Evolutionary conservation across 192 early-diverging fungal species (phyloP), one percentile per base, ranked within the genome.

Genomic region (Bifiguratus adelaidae): DNA sequence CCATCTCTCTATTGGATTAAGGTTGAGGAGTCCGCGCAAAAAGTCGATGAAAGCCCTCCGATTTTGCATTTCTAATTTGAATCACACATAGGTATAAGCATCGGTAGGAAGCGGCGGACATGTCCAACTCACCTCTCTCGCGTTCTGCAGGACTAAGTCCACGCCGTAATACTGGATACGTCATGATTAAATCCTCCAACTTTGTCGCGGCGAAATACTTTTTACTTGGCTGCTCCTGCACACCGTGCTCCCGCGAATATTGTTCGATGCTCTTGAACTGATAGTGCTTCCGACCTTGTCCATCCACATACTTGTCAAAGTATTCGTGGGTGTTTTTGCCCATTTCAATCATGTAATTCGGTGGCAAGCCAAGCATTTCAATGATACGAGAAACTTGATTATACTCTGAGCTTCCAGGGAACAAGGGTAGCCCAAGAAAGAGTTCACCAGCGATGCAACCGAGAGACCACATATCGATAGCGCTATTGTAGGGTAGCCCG

Each of bases 381-480:
- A 95, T 79, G 47, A 99, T 99, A 8, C 95, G 71, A 23, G 78
- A 77, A 7, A 99, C 55, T 61, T 97, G 93, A 61, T 99, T 93
- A 61, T 97, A 95, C 63, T 99, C 93, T 37, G 88, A 92, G 12
- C 81, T 77, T 18, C 96, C 96, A 0, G 93, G 93, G 57, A 99
- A 99, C 45, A 99, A 63, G 0, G 96, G 96, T 2, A 95, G 65
- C 0, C 96, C 96, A 3, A 97, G 61, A 54, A 86, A 94, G n/a
- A 99, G 68, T 63, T 99, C 96, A 1, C 87, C 90, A 2, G 91
- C 91, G 60, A 99, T 97, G 54, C 96, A 99, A 0, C 96, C 96
- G 11, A 97, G 62, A 19, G 92, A 95, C 96, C 96, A 99, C 81
- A 99, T 95, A 58, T 99, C 96, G 36, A 99, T 99, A 25, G 83